phyloP scores from a whole-genome alignment of 2,329 filamentous ascomycete species.

The Nigrospora sphaerica region DNA sequence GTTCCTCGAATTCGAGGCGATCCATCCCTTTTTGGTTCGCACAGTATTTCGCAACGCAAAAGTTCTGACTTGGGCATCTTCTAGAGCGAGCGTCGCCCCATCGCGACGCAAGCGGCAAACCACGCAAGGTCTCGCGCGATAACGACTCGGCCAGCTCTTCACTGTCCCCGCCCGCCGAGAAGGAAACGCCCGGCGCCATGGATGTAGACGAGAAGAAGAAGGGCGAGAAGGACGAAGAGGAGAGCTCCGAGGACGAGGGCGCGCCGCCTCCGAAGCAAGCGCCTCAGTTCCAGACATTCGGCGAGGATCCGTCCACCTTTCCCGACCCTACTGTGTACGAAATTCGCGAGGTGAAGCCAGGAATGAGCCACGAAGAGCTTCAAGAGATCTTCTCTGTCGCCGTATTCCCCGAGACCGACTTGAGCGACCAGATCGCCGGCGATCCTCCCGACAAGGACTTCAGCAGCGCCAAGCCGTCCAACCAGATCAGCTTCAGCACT shows the following conservation, averaged over 20 bases:
- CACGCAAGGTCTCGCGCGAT: slow-evolving; percentile 42
- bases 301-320: slow-evolving; percentile 86
- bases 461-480: slow-evolving; percentile 84
- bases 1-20: no score
- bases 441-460: slow-evolving; percentile 92
- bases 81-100: slow-evolving; percentile 48
- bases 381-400: slow-evolving; percentile 85
- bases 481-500: slow-evolving; percentile 88
- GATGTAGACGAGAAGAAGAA: slow-evolving; percentile 50
- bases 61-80: neutral
- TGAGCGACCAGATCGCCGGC: slow-evolving; percentile 80
- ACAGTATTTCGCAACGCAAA: no score
- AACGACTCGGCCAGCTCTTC: slow-evolving; percentile 53
- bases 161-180: slow-evolving; percentile 44
- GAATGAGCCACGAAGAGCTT: slow-evolving; percentile 78
- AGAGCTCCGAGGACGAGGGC: slow-evolving; percentile 52
- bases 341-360: slow-evolving; percentile 66
- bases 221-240: slow-evolving; percentile 34
- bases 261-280: slow-evolving; percentile 55
- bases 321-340: slow-evolving; percentile 91
- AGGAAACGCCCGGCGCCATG: slow-evolving; percentile 46
- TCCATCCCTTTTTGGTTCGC: no score
- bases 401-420: slow-evolving; percentile 71
- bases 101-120: slow-evolving; percentile 38
- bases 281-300: slow-evolving; percentile 82